Percentiles rank a stretch among this genome's conserved stretches.
Conservation (phyloP, 169 alveolate species). For the Plasmodium coatneyi region DNA sequence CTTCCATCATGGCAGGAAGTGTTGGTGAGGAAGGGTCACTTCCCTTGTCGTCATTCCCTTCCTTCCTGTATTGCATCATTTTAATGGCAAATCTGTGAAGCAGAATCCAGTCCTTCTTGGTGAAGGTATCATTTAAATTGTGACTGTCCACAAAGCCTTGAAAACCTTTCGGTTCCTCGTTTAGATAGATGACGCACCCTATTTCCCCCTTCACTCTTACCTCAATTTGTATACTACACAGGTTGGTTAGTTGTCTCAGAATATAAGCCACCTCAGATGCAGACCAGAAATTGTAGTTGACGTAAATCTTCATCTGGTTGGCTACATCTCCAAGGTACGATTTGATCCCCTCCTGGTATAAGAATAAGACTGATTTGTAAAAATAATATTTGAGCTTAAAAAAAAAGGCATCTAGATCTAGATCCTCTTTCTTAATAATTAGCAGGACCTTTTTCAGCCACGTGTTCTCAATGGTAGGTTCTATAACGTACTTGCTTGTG, state of each 20-base stretch:
- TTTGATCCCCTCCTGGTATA: constrained; percentile 84
- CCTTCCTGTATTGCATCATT: constrained; percentile 74
- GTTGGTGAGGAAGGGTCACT: background rate
- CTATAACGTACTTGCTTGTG: constrained; percentile 58
- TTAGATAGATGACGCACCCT: constrained; percentile 86
- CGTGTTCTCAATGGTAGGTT: constrained; percentile 84
- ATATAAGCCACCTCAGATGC: constrained; percentile 86
- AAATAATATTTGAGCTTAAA: constrained; percentile 77
- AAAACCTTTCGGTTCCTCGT: constrained; percentile 76
- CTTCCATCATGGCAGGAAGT: background rate
- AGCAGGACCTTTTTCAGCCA: constrained; percentile 82
- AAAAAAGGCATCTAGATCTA: constrained; percentile 75
- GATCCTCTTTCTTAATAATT: constrained; percentile 75
- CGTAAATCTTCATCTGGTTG: constrained; percentile 85
- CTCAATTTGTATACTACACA: constrained; percentile 79
- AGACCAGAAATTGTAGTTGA: constrained; percentile 85
- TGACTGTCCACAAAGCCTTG: constrained; percentile 85
- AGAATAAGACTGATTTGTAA: constrained; percentile 80
- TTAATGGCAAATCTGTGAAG: constrained; percentile 81
- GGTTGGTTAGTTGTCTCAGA: constrained; percentile 77
- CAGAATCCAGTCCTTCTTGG: constrained; percentile 81
- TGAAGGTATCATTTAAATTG: constrained; percentile 77
- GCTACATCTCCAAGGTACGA: constrained; percentile 87
- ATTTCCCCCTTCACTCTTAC: constrained; percentile 85
- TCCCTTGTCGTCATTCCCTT: background rate